Percentiles rank a stretch among this genome's conserved stretches.
These are phyloP conservation scores for Coprinellus micaceus DNA, from an alignment of 768 basidiomycete genomes.

Conservation along the genomic window DNA sequence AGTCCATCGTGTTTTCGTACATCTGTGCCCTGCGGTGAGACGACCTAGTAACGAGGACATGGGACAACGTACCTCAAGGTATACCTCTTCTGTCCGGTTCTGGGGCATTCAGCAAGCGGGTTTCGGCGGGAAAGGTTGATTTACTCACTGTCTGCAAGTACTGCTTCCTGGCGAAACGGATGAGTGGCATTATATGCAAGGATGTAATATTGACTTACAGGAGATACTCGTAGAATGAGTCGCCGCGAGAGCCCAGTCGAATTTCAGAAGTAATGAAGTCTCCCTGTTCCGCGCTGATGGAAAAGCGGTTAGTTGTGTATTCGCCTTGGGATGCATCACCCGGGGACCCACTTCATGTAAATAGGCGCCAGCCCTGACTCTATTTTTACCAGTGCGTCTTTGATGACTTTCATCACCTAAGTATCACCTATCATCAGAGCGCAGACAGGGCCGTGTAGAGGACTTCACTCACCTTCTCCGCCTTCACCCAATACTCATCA, in stretches of 20 bases:
- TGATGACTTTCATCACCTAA: conserved; percentile 67
- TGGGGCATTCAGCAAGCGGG: conserved; percentile 19
- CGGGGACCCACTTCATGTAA: conserved; percentile 61
- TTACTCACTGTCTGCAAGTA: conserved; percentile 70
- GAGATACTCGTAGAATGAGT: conserved; percentile 92
- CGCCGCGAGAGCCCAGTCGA: conserved; percentile 86
- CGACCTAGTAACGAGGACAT: not conserved
- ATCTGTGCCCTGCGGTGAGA: conserved; percentile 45
- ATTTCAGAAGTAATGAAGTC: conserved; percentile 63
- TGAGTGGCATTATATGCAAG: not conserved
- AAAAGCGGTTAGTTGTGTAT: not conserved
- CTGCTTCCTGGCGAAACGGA: conserved; percentile 52
- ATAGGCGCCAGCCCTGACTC: conserved; percentile 80
- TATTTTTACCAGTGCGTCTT: conserved; percentile 49
- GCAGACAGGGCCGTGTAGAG: not conserved
- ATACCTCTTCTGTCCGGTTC: conserved; percentile 73
- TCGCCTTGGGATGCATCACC: not conserved
- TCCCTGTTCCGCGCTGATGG: conserved; percentile 35
- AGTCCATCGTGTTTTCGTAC: conserved; percentile 84
- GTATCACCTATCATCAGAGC: not conserved
- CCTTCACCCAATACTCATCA: conserved; percentile 76
- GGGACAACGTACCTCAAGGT: conserved; percentile 56
- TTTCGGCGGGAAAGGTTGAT: not conserved
- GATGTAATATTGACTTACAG: conserved; percentile 41
- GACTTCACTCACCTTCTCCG: conserved; percentile 55